Percentiles rank a stretch among this genome's conserved stretches.
Evolutionary conservation across 371 early-diverging fungal genomes (phyloP).

Genomic region (Lichtheimia ramosa): DNA sequence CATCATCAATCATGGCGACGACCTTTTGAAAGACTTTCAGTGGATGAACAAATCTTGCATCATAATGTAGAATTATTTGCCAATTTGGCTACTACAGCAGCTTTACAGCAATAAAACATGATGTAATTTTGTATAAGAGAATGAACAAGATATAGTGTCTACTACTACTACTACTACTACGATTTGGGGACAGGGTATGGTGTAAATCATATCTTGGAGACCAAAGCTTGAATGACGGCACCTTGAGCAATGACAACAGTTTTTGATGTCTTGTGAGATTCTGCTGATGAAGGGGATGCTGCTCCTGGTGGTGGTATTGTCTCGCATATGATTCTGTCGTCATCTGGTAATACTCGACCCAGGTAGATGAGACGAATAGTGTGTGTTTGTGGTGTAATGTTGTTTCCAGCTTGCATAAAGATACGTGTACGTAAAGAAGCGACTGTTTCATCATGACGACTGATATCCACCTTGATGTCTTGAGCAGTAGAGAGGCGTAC

Average conservation of each 20-base stretch:
- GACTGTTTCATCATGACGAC: conserved; percentile 26
- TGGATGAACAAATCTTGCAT: conserved; percentile 4
- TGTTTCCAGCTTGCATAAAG: conserved; percentile 18
- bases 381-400: conserved; percentile 22
- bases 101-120: not conserved
- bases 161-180: not conserved
- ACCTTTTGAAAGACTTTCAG: not conserved
- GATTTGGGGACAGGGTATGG: not conserved
- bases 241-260: conserved; percentile 17
- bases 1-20: not conserved
- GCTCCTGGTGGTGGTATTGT: not conserved
- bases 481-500: conserved; percentile 36
- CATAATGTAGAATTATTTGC: conserved; percentile 6
- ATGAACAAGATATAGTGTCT: not conserved
- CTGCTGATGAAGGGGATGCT: not conserved
- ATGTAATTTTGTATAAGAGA: too few species aligned
- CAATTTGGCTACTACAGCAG: not conserved
- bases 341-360: conserved; percentile 32
- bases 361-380: conserved; percentile 35
- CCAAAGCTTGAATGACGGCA: conserved; percentile 33
- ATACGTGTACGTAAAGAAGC: conserved; percentile 26
- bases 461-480: conserved; percentile 29
- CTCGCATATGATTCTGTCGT: conserved; percentile 18
- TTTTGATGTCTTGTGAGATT: conserved; percentile 1
- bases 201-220: conserved; percentile 9